phyloP scores from a whole-genome alignment of 352 stramenopile species.

The Phytophthora pini region DNA sequence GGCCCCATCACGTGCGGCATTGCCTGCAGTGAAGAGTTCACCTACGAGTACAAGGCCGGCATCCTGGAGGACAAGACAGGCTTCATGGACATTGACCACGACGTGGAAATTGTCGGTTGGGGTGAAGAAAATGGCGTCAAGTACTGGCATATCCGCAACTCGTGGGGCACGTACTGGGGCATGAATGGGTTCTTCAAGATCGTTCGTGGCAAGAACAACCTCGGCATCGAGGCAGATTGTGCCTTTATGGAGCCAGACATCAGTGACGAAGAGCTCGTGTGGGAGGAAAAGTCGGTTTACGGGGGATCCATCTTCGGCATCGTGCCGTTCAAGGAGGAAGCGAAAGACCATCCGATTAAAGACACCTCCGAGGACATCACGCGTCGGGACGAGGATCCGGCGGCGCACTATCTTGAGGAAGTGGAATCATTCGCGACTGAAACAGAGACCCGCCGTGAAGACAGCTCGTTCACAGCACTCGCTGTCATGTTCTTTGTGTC shows the following conservation, averaged over 20 bases:
- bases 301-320: constrained; percentile 84
- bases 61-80: constrained; percentile 92
- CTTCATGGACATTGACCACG: constrained; percentile 88
- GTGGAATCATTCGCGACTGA: constrained; percentile 19
- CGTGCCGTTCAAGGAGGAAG: constrained; percentile 66
- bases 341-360: constrained; percentile 91
- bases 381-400: constrained; percentile 37
- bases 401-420: constrained; percentile 20
- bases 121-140: constrained; percentile 90
- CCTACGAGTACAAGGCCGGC: constrained; percentile 93
- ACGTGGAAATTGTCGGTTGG: constrained; percentile 92
- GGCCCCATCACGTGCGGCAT: constrained; percentile 95
- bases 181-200: constrained; percentile 98
- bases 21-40: constrained; percentile 89
- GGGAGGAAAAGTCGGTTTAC: constrained; percentile 78
- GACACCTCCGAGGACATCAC: constrained; percentile 87
- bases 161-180: constrained; percentile 94
- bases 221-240: constrained; percentile 92
- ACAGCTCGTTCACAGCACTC: constrained; percentile 36
- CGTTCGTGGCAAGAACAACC: constrained; percentile 91
- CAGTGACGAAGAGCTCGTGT: constrained; percentile 81
- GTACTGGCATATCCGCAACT: constrained; percentile 98
- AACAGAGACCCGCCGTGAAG: constrained; percentile 6
- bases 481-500: constrained; percentile 66
- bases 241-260: constrained; percentile 89